Percentiles rank a stretch among this genome's conserved stretches.
phyloP scores from a whole-genome alignment of 23 red algal genomes.

The Cyanidiococcus yangmingshanensis region DNA sequence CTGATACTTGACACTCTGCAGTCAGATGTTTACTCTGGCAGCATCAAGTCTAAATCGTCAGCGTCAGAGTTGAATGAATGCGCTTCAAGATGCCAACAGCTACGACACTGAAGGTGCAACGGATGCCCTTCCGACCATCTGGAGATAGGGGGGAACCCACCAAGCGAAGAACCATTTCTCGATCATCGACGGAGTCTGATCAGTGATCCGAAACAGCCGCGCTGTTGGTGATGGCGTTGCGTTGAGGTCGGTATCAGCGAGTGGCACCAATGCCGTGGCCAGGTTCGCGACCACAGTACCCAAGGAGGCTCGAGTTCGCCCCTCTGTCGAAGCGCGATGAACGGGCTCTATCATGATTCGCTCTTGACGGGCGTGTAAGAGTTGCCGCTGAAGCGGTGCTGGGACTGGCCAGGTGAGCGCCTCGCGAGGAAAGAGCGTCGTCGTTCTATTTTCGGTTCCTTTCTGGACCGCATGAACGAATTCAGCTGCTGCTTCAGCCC shows the following conservation, averaged over 20 bases:
- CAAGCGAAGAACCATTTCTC: background rate
- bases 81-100: too few relatives aligned
- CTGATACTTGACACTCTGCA: too few relatives aligned
- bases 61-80: too few relatives aligned
- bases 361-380: background rate
- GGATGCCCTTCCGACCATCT: background rate
- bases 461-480: background rate
- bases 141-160: conserved; percentile 14
- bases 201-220: background rate
- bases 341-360: background rate
- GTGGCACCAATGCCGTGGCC: conserved; percentile 1
- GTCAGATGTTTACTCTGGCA: too few relatives aligned
- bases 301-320: background rate
- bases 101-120: too few relatives aligned
- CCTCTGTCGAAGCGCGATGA: background rate
- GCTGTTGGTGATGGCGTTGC: background rate
- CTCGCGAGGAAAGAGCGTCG: background rate
- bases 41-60: too few relatives aligned
- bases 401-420: background rate
- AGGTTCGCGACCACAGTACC: background rate
- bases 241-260: conserved; percentile 6
- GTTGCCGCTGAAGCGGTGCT: background rate
- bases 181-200: background rate
- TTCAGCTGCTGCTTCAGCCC: background rate
- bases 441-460: background rate